Evolutionary conservation across 495 filamentous ascomycete genomes (phyloP), one percentile per base, ranked within the genome.

Genomic region (Penicillium lagena): DNA sequence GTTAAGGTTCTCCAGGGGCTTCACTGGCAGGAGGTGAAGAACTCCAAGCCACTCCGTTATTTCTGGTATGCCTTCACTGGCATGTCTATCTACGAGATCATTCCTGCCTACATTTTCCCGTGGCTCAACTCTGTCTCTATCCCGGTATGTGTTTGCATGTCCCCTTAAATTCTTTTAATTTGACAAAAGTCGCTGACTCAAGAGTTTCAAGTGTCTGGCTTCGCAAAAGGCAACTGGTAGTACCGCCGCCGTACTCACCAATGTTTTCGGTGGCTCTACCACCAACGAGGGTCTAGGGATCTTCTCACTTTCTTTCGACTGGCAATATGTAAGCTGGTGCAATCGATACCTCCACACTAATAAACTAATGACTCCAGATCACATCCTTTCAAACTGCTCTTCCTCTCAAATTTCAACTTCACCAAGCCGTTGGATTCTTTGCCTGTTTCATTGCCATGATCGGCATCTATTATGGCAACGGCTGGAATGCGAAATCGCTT

Each of bases 31-130:
- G 32, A 58, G 4, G 22, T 55, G 28, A 55, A 51, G 31, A 62
- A 61, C 42, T 59, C 54, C 1, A 58, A 58, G 42, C 66, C 53
- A 0, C 53, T 70, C 1, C 44, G 49, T 35, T 55, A 51, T 7
- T 67, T 66, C 39, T 60, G 62, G 49, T 65, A 57, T 49, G 60
- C 64, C 9, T 54, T 66, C 22, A 37, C 42, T 7, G 58, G 62
- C 39, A 61, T 60, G 54, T 37, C 46, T 36, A 30, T 71, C 3
- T 83, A 69, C 53, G 75, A 80, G 49, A 67, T 75, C n/a, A 62
- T 82, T 34, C 79, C 78, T 1, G 70, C 73, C 12, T 81, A 75
- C 45, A 75, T 81, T 12, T 66, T 75, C 28, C 64, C 76, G 0
- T 68, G 72, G 61, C 64, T 82, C 6, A 73, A 68, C 30, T 73